Percentiles rank a stretch among this genome's conserved stretches.
phyloP scores from a whole-genome alignment of 23 red algal genomes.

The Pyropia haitanensis region DNA sequence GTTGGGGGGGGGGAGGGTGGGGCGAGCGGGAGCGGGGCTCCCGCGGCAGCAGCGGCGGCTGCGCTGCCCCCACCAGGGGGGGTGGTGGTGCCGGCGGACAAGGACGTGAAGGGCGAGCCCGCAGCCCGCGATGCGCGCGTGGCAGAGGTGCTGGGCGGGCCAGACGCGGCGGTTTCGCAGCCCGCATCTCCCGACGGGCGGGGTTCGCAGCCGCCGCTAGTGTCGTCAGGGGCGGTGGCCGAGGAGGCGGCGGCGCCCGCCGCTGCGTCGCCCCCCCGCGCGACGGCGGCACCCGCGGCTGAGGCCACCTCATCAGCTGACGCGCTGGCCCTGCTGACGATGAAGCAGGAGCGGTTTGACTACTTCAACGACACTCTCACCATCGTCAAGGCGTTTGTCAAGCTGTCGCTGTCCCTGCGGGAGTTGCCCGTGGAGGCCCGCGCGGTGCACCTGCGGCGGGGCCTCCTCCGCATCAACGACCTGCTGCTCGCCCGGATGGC shows the following conservation, averaged over 20 bases:
- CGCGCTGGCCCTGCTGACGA: constrained; percentile 60
- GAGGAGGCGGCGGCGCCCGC: background rate
- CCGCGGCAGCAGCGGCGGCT: no score
- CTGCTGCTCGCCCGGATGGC: constrained; percentile 68
- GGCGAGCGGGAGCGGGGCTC: no score
- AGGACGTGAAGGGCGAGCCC: no score
- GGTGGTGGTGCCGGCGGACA: no score
- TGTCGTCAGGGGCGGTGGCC: no score
- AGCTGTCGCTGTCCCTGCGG: constrained; percentile 52
- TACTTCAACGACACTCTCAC: constrained; percentile 91
- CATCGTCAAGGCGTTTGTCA: constrained; percentile 72
- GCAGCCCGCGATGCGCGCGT: no score
- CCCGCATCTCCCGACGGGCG: no score
- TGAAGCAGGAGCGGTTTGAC: constrained; percentile 96
- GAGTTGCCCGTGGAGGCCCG: constrained; percentile 44
- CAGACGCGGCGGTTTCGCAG: no score
- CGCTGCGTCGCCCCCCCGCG: background rate
- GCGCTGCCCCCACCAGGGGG: no score
- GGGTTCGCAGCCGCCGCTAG: background rate
- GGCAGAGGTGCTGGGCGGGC: no score
- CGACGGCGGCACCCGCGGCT: background rate
- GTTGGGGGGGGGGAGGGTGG: no score
- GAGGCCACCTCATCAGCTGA: constrained; percentile 9
- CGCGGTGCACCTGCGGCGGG: constrained; percentile 16
- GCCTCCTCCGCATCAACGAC: constrained; percentile 55